Conservation (phyloP, 2,329 filamentous ascomycete genomes). For the Lachnellula occidentalis region DNA sequence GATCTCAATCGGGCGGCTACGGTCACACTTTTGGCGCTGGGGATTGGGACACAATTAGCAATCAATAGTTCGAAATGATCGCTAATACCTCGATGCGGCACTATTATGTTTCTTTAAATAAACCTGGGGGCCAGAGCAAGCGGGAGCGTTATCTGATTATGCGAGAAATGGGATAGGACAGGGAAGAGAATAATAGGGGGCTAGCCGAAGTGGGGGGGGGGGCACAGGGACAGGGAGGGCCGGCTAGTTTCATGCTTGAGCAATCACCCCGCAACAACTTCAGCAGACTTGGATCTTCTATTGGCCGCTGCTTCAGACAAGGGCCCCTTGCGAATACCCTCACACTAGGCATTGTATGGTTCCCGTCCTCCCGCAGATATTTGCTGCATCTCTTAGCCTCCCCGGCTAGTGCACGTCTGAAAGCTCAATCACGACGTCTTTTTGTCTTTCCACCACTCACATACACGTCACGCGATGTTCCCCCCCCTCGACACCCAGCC, state of each 20-base stretch:
- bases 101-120: constrained; percentile 29
- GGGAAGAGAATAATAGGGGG: neutral
- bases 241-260: neutral
- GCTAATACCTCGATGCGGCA: constrained; percentile 14
- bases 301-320: constrained; percentile 7
- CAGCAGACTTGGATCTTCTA: neutral
- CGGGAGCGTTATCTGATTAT: constrained; percentile 14
- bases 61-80: constrained; percentile 14
- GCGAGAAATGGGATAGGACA: constrained; percentile 13
- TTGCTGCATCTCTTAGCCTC: neutral
- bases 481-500: constrained; percentile 1
- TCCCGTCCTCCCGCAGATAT: constrained; percentile 7
- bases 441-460: constrained; percentile 9
- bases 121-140: constrained; percentile 2
- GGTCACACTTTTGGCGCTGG: constrained; percentile 5
- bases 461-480: constrained; percentile 17
- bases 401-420: neutral
- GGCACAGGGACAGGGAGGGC: neutral
- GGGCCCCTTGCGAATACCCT: neutral
- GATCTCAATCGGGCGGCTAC: constrained; percentile 25
- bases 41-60: constrained; percentile 21
- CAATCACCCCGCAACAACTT: constrained; percentile 2
- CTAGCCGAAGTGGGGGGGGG: neutral
- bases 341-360: constrained; percentile 6
- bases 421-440: constrained; percentile 8